Percentiles rank a stretch among this genome's conserved stretches.
These are phyloP conservation scores for Maudiozyma humilis DNA, from an alignment of 1,139 yeast genomes.

Conservation along the genomic window DNA sequence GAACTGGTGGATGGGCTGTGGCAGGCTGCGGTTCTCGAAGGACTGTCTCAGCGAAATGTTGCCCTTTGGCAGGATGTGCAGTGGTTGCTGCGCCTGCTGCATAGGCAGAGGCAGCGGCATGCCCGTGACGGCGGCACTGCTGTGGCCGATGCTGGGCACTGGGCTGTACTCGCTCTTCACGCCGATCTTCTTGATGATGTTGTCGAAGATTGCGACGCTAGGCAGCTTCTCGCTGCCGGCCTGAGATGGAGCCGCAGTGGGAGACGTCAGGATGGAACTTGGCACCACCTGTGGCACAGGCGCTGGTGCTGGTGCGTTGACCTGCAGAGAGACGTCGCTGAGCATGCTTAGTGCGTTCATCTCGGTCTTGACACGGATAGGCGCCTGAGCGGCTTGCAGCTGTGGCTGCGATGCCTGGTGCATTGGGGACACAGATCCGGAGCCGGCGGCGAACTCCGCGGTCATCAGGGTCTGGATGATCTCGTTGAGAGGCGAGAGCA, in stretches of 20 bases:
- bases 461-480: slow-evolving; percentile 53
- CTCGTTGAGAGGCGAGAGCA: slow-evolving; percentile 56
- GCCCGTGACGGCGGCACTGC: neutral
- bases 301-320: slow-evolving; percentile 9
- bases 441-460: neutral
- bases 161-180: neutral
- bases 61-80: slow-evolving; percentile 4
- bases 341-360: slow-evolving; percentile 21
- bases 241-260: neutral
- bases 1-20: slow-evolving; percentile 29
- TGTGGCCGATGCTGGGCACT: neutral
- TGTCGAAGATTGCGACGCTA: slow-evolving; percentile 16
- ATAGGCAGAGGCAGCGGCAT: neutral
- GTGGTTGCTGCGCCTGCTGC: neutral
- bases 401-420: neutral
- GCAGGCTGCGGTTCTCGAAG: slow-evolving; percentile 24
- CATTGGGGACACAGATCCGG: too few species aligned
- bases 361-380: neutral
- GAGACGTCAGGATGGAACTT: neutral
- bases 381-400: neutral
- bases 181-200: slow-evolving; percentile 20
- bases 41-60: slow-evolving; percentile 13
- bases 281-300: neutral
- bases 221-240: slow-evolving; percentile 7
- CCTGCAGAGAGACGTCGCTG: slow-evolving; percentile 22